A percentile compares a stretch with the other conserved stretches of the same genome.
These are phyloP conservation scores for Saxispiralis lemnorum DNA, from an alignment of 495 filamentous ascomycete genomes.

Conservation along the genomic window DNA sequence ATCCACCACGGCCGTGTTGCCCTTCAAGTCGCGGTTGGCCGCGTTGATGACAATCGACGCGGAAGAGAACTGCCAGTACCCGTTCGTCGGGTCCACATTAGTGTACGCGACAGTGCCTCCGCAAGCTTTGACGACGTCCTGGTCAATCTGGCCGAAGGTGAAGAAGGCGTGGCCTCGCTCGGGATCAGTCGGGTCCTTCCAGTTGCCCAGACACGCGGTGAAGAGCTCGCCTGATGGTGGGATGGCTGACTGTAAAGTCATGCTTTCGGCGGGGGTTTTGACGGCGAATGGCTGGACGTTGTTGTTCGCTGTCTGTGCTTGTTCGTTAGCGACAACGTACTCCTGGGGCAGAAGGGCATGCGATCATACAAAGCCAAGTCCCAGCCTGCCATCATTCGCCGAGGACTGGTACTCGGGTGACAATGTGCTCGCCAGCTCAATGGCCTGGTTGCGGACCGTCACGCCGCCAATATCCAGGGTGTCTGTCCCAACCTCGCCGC, in stretches of 20 bases:
- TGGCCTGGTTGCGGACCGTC: conserved; percentile 44
- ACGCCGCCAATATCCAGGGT: conserved; percentile 48
- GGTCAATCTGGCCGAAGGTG: conserved; percentile 63
- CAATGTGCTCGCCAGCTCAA: conserved; percentile 48
- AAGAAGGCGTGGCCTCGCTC: conserved; percentile 47
- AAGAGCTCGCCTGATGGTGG: conserved; percentile 42
- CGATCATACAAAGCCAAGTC: conserved; percentile 44
- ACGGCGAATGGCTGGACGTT: conserved; percentile 44
- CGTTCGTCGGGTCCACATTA: conserved; percentile 46
- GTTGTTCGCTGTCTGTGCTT: conserved; percentile 38
- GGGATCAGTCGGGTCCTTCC: conserved; percentile 21
- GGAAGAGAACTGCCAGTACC: conserved; percentile 57
- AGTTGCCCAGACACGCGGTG: conserved; percentile 37
- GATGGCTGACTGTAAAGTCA: conserved; percentile 52
- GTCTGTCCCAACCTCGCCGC: conserved; percentile 54
- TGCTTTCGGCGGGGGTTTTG: conserved; percentile 53
- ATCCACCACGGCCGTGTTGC: conserved; percentile 60
- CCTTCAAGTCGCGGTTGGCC: conserved; percentile 33
- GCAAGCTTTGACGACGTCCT: conserved; percentile 33
- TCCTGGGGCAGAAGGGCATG: conserved; percentile 18
- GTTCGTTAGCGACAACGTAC: conserved; percentile 5
- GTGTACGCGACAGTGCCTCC: conserved; percentile 45
- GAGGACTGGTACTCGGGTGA: conserved; percentile 40
- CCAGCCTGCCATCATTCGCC: conserved; percentile 51
- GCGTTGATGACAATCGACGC: conserved; percentile 43